Percentiles rank a stretch among this genome's conserved stretches.
phyloP scores from a whole-genome alignment of 345 rosid species.

The Lepidium didymum region DNA sequence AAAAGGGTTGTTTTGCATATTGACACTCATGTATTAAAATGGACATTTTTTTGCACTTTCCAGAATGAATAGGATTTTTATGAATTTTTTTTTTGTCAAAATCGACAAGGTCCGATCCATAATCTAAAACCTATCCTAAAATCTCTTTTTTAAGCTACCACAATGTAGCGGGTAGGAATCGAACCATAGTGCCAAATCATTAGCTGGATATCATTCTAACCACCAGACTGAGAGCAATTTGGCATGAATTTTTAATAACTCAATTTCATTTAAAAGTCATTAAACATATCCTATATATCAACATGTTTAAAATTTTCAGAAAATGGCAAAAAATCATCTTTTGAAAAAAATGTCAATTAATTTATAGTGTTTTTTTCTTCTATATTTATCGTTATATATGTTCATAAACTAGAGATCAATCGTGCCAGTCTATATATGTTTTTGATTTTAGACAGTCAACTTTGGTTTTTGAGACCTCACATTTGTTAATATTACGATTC shows the following conservation, averaged over 20 bases:
- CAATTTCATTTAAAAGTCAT: not conserved
- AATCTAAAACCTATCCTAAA: too few species aligned
- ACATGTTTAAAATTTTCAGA: not conserved
- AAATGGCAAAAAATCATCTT: not conserved
- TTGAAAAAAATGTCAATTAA: not conserved
- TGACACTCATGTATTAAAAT: not conserved
- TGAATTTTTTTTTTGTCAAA: too few species aligned
- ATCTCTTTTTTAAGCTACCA: too few species aligned
- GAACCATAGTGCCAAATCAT: too few species aligned
- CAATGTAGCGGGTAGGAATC: too few species aligned
- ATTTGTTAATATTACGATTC: not conserved
- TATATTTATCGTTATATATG: not conserved
- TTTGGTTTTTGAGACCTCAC: not conserved
- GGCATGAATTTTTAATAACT: not conserved
- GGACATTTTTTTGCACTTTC: not conserved
- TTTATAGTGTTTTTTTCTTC: not conserved
- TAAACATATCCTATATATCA: not conserved
- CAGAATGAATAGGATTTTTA: not conserved
- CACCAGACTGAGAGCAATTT: too few species aligned
- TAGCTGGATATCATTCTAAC: too few species aligned
- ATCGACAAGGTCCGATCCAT: too few species aligned
- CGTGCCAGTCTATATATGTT: not conserved
- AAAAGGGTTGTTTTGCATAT: not conserved
- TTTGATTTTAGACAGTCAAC: too few species aligned
- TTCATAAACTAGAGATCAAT: not conserved